phyloP scores from a whole-genome alignment of 345 rosid species.

The Turritis glabra region DNA sequence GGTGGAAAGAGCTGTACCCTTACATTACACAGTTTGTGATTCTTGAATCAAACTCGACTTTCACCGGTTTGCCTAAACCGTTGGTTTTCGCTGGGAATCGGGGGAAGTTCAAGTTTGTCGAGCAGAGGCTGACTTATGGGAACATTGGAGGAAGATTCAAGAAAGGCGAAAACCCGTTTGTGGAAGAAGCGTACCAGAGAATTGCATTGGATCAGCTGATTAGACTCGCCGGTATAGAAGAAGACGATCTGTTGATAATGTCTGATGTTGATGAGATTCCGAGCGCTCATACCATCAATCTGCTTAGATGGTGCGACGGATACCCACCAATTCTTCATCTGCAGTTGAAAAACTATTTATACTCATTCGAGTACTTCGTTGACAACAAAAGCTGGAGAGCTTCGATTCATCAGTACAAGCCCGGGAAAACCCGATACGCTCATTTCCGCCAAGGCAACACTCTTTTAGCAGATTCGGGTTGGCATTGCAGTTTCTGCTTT shows the following conservation, averaged over 20 bases:
- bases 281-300: constrained; percentile 85
- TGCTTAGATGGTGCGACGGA: constrained; percentile 89
- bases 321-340: constrained; percentile 84
- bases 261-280: constrained; percentile 98
- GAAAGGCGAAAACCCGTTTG: constrained; percentile 86
- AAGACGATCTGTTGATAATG: constrained; percentile 93
- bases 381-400: constrained; percentile 97
- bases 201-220: constrained; percentile 80
- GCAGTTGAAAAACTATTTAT: constrained; percentile 76
- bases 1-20: constrained; percentile 91
- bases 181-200: constrained; percentile 94
- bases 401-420: constrained; percentile 66
- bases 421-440: constrained; percentile 71
- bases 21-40: constrained; percentile 78
- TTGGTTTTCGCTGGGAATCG: constrained; percentile 58
- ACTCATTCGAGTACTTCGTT: constrained; percentile 69
- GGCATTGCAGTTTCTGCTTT: constrained; percentile 99
- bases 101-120: constrained; percentile 62
- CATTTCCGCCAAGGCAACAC: constrained; percentile 78
- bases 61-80: constrained; percentile 70
- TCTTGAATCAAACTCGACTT: constrained; percentile 92
- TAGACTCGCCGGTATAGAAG: constrained; percentile 82
- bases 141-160: constrained; percentile 76
- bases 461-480: constrained; percentile 77
- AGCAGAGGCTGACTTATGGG: constrained; percentile 80